These are phyloP conservation scores for Blakeslea trispora DNA, from an alignment of 371 early-diverging fungal species.

Conservation along the genomic window DNA sequence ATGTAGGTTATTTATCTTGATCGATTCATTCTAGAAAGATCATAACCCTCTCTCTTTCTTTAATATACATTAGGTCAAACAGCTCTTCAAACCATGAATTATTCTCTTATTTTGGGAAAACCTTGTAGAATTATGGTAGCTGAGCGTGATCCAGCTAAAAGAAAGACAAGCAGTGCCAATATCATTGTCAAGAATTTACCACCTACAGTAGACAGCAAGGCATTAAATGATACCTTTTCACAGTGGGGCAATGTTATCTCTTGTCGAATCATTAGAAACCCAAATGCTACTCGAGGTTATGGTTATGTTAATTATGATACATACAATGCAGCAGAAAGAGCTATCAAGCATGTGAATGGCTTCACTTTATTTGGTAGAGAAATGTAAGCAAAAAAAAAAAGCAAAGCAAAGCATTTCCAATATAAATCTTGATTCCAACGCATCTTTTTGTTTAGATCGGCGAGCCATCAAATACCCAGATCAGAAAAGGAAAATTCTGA, in stretches of 20 bases:
- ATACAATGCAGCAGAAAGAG: conserved; percentile 90
- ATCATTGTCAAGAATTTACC: conserved; percentile 99
- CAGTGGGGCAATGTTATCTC: conserved; percentile 98
- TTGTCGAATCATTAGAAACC: conserved; percentile 91
- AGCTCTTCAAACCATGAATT: conserved; percentile 91
- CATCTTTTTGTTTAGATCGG: conserved; percentile 48
- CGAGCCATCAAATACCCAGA: conserved; percentile 89
- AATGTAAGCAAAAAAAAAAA: conserved; percentile 70
- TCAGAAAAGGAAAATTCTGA: conserved; percentile 76
- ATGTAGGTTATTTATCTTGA: conserved; percentile 43
- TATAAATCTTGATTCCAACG: no score
- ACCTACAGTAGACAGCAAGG: conserved; percentile 88
- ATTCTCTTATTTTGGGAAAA: conserved; percentile 87
- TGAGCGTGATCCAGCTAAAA: conserved; percentile 91
- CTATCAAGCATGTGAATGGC: conserved; percentile 96
- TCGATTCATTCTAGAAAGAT: no score
- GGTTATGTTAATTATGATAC: conserved; percentile 99
- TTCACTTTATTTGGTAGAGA: conserved; percentile 94
- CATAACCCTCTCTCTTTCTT: conserved; percentile 5
- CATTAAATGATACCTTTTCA: conserved; percentile 98
- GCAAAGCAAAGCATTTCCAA: no score
- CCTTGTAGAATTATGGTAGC: conserved; percentile 98
- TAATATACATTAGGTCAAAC: conserved; percentile 62
- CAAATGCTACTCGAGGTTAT: conserved; percentile 86
- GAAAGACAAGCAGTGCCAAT: conserved; percentile 90